phyloP scores from a whole-genome alignment of 83 land plant species.

The Diphasiastrum complanatum region DNA sequence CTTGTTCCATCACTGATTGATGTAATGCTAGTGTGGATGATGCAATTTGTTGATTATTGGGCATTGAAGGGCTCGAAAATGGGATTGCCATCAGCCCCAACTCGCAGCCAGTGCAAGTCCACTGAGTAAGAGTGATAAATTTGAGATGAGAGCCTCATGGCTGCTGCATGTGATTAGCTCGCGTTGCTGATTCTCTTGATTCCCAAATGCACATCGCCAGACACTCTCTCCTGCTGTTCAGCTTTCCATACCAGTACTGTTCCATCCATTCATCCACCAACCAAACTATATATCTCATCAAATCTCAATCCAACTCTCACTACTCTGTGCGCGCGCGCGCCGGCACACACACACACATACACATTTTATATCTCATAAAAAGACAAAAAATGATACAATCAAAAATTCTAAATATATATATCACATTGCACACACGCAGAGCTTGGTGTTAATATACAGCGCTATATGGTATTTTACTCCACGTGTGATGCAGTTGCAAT shows the following conservation, averaged over 20 bases:
- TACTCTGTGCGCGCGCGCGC: not conserved
- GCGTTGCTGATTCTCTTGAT: slow-evolving; percentile 18
- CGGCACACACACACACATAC: not conserved
- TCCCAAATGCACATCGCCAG: slow-evolving; percentile 31
- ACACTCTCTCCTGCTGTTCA: slow-evolving; percentile 26
- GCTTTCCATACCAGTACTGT: slow-evolving; percentile 31
- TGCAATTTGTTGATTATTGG: no score
- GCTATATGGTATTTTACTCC: no score
- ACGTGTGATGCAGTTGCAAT: no score
- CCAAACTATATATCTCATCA: not conserved
- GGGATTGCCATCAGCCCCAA: not conserved
- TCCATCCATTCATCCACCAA: not conserved
- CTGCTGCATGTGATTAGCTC: slow-evolving; percentile 17
- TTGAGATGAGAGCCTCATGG: slow-evolving; percentile 17
- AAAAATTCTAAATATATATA: no score
- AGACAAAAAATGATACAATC: no score
- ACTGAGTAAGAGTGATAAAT: slow-evolving; percentile 26
- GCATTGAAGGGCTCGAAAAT: no score
- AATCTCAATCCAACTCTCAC: not conserved
- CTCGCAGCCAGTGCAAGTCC: slow-evolving; percentile 25
- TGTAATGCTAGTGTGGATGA: no score
- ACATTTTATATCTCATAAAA: no score
- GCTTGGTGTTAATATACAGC: no score
- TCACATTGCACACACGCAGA: no score
- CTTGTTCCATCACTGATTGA: no score